Base-by-base conservation (phyloP, 1,284 basidiomycete species). In the Irpex rosettiformis region DNA sequence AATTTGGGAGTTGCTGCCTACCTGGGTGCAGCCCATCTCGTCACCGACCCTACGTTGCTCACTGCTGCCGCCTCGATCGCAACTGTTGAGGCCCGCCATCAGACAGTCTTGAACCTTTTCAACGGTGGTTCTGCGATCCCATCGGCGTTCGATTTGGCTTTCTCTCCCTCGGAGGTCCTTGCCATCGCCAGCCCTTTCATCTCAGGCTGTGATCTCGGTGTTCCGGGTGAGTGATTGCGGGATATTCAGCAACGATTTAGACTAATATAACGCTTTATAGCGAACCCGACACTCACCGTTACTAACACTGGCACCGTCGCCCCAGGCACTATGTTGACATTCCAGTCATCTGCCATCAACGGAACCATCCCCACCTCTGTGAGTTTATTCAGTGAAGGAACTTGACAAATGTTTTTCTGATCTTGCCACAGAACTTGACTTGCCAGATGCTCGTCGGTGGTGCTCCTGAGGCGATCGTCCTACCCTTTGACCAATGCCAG, bases 11-110 rank as follows among this genome's bases (percentile, higher is more conserved):
- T 92, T 47, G 75, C 79, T 33, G 90, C 90, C 1, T 94, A 94
- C 75, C 81, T 92, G 40, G 92, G 92, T 60, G 91, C 84, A 55
- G 85, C 88, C 5, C 77, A 81, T 56, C 80, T 89, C 55, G 67
- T 93, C 55, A 70, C 75, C 22, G 85, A 91, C 66, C 83, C 86
- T n/a, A 72, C 77, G 33, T 69, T 93, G 64, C 75, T 92, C 55
- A 81, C 81, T 55, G 80, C 84, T 28, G 91, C 91, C 52, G 91
- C 80, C 6, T 85, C 86, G 27, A 94, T 94, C 73, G 70, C 92
- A 69, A 90, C 92, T 37, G 79, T 90, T 55, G 92, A 94, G 70
- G 88, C 90, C 25, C 86, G 93, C 57, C 91, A 94, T 69, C 88
- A 91, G 70, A 86, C 85, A 3, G 73, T 93, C 37, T 77, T 93